Conservation (phyloP, 768 basidiomycete genomes). For the Suillus fuscotomentosus region DNA sequence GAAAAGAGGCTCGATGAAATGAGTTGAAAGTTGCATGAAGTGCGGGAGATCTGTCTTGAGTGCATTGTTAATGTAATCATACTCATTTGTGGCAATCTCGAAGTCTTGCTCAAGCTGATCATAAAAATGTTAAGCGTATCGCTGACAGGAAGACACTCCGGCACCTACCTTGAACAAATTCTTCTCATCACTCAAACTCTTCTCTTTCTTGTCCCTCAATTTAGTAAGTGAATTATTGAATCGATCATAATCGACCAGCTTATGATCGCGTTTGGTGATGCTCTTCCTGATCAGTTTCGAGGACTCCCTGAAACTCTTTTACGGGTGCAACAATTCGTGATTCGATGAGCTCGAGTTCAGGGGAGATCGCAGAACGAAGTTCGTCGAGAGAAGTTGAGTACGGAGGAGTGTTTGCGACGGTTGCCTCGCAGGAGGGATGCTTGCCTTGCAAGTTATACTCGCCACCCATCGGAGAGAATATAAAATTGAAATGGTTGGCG, state of each 20-base stretch:
- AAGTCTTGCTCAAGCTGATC: conserved; percentile 91
- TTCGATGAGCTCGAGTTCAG: conserved; percentile 94
- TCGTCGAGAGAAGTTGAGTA: conserved; percentile 82
- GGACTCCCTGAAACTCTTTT: conserved; percentile 83
- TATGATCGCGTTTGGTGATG: conserved; percentile 96
- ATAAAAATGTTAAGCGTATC: neutral
- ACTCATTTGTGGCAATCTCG: conserved; percentile 88
- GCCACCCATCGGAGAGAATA: conserved; percentile 65
- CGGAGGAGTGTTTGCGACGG: conserved; percentile 71
- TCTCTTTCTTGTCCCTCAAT: conserved; percentile 97
- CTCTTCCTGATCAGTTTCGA: conserved; percentile 92
- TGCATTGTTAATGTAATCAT: conserved; percentile 87
- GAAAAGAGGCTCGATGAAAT: conserved; percentile 97
- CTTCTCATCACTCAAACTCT: conserved; percentile 93
- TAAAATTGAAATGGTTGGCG: conserved; percentile 56
- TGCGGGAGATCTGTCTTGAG: conserved; percentile 90
- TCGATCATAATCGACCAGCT: conserved; percentile 94
- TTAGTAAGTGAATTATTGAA: conserved; percentile 96
- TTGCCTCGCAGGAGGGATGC: conserved; percentile 74
- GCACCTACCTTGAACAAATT: conserved; percentile 84
- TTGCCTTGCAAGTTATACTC: conserved; percentile 82
- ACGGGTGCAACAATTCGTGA: conserved; percentile 80
- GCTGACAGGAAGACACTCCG: neutral
- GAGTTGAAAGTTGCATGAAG: conserved; percentile 85
- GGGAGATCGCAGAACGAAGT: conserved; percentile 70